phyloP scores from a whole-genome alignment of 371 early-diverging fungal genomes.

The Funneliformis caledonium region DNA sequence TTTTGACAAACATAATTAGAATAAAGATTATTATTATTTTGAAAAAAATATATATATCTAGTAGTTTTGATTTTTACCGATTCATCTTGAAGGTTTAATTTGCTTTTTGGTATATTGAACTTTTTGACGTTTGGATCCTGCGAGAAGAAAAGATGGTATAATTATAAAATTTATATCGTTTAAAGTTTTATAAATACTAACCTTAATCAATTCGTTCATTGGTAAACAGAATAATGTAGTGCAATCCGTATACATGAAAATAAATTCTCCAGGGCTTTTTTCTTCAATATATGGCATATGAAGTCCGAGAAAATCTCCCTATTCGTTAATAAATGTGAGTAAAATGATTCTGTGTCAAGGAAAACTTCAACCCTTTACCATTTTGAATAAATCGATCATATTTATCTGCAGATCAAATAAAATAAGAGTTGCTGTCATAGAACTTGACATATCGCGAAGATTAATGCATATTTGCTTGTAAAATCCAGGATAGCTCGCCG shows the following conservation, averaged over 20 bases:
- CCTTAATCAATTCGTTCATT: constrained; percentile 28
- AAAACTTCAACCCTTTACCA: neutral
- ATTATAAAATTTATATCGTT: neutral
- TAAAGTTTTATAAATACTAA: neutral
- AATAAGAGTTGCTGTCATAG: neutral
- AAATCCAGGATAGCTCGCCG: neutral
- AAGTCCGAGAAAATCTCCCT: constrained; percentile 30
- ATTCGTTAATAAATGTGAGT: neutral
- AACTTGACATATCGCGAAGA: constrained; percentile 5
- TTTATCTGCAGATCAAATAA: constrained; percentile 14
- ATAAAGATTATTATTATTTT: neutral
- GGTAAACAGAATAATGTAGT: constrained; percentile 25
- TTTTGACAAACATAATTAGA: neutral
- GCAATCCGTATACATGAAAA: neutral
- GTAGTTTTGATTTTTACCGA: constrained; percentile 5
- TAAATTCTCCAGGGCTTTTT: neutral
- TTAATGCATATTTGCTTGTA: neutral
- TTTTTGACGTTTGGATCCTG: neutral
- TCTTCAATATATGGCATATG: constrained; percentile 6
- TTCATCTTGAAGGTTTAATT: constrained; percentile 14
- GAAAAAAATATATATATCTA: neutral
- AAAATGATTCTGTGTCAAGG: neutral
- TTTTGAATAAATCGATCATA: constrained; percentile 14
- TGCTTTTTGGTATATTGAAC: neutral
- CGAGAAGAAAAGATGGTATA: neutral